phyloP scores from a whole-genome alignment of 768 basidiomycete species.

The Rhizopogon sp. region DNA sequence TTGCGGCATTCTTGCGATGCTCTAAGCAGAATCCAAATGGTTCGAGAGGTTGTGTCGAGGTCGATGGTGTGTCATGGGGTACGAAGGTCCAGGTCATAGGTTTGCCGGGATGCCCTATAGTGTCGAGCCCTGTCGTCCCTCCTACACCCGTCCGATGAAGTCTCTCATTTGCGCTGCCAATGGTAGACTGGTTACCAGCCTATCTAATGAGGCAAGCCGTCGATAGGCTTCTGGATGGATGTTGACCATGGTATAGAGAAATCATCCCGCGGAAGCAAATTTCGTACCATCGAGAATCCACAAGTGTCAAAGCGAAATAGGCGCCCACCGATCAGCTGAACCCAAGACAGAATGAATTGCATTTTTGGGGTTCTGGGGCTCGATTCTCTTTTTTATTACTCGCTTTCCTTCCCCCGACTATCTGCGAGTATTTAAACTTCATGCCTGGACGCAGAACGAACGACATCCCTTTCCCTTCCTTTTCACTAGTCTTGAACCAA shows the following conservation, averaged over 20 bases:
- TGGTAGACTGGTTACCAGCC: neutral
- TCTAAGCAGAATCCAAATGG: neutral
- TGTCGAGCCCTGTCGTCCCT: neutral
- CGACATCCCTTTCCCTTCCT: neutral
- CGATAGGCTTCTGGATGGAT: neutral
- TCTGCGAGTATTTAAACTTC: constrained; percentile 1
- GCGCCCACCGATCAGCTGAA: neutral
- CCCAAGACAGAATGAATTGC: neutral
- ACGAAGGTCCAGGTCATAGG: neutral
- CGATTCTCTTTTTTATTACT: neutral
- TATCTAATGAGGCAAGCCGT: too few relatives aligned
- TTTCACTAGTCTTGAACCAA: neutral
- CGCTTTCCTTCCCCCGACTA: too few relatives aligned
- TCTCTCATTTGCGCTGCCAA: neutral
- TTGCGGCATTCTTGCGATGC: neutral
- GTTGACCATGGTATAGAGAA: neutral
- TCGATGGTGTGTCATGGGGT: too few relatives aligned
- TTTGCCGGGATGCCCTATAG: neutral
- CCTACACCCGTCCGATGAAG: neutral
- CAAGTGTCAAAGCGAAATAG: neutral
- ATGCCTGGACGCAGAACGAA: neutral
- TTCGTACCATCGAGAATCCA: neutral
- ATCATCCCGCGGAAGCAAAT: constrained; percentile 1
- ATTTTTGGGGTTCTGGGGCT: neutral
- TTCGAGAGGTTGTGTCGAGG: neutral